Conservation (phyloP, 306 rosid species). For the Malus domestica region ASM211411v1 NC_041802.1:26597501-26598000, state of each 20-base stretch:
- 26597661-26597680: slow-evolving; percentile 22
- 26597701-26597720: slow-evolving; percentile 23
- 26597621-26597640: neutral
- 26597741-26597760: slow-evolving; percentile 22
- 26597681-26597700: slow-evolving; percentile 28
- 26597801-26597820: slow-evolving; percentile 42
- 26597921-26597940: neutral
- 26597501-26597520: slow-evolving; percentile 39
- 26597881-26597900: neutral
- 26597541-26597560: slow-evolving; percentile 7
- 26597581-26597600: neutral
- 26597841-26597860: slow-evolving; percentile 35
- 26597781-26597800: slow-evolving; percentile 37
- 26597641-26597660: slow-evolving; percentile 42
- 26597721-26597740: slow-evolving; percentile 18
- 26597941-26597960: slow-evolving; percentile 50
- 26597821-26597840: slow-evolving; percentile 55
- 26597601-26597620: neutral
- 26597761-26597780: slow-evolving; percentile 25
- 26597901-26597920: neutral
- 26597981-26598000: neutral
- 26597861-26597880: slow-evolving; percentile 67
- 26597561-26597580: neutral
- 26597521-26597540: slow-evolving; percentile 29
- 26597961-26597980: neutral